Conservation (phyloP, 805 yeast genomes). For the Spathaspora girioi region DNA sequence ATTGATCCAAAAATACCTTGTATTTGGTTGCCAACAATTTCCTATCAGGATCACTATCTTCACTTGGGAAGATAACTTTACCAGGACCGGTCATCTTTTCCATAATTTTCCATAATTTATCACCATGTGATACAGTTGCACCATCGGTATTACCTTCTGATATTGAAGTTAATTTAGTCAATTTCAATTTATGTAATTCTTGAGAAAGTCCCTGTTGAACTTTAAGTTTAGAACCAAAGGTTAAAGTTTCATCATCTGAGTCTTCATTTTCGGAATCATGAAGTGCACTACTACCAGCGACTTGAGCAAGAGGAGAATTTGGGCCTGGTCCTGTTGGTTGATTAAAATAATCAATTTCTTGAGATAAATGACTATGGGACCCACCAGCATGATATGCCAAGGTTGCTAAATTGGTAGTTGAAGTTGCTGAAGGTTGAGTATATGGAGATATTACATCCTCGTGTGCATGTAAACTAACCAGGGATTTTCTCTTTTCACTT, state of each 20-base stretch:
- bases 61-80: slow-evolving; percentile 66
- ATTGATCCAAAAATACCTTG: slow-evolving; percentile 83
- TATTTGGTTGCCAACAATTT: slow-evolving; percentile 74
- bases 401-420: slow-evolving; percentile 54
- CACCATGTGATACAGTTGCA: slow-evolving; percentile 41
- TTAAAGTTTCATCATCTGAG: slow-evolving; percentile 48
- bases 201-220: slow-evolving; percentile 52
- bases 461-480: slow-evolving; percentile 21
- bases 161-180: slow-evolving; percentile 38
- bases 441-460: slow-evolving; percentile 59
- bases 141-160: slow-evolving; percentile 16
- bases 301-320: not conserved
- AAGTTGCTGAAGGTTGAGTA: slow-evolving; percentile 78
- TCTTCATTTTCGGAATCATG: slow-evolving; percentile 30
- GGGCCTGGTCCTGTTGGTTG: slow-evolving; percentile 18
- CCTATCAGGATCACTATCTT: slow-evolving; percentile 58
- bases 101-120: slow-evolving; percentile 85
- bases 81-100: slow-evolving; percentile 80
- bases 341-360: slow-evolving; percentile 39
- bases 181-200: slow-evolving; percentile 33
- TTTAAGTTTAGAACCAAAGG: slow-evolving; percentile 57
- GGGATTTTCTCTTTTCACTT: slow-evolving; percentile 23
- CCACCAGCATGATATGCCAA: slow-evolving; percentile 40
- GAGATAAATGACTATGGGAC: slow-evolving; percentile 27
- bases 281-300: not conserved